Conservation (phyloP, 331 rosid genomes). For the Telfairia occidentalis region DNA sequence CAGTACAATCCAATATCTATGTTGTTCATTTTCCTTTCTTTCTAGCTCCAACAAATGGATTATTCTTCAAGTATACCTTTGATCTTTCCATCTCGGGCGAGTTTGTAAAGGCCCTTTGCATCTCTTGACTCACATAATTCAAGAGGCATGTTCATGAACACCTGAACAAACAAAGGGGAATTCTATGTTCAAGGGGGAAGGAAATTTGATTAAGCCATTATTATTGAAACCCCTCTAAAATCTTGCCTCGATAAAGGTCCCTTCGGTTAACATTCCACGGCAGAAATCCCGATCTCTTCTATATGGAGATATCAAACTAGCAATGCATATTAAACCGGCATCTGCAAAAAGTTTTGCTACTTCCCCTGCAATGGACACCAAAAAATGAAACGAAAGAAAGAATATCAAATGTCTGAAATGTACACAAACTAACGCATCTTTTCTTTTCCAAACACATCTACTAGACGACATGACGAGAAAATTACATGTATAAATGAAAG, state of each 20-base stretch:
- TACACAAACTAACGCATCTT: no score
- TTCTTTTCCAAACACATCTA: not conserved
- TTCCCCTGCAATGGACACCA: slow-evolving; percentile 33
- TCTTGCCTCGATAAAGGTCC: slow-evolving; percentile 60
- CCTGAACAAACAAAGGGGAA: slow-evolving; percentile 28
- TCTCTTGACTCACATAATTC: slow-evolving; percentile 70
- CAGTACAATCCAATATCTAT: not conserved
- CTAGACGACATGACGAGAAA: not conserved
- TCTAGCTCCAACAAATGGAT: not conserved
- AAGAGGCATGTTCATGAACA: slow-evolving; percentile 77
- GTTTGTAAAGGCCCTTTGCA: slow-evolving; percentile 84
- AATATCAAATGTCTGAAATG: not conserved
- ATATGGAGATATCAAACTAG: slow-evolving; percentile 80
- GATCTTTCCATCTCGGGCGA: slow-evolving; percentile 81
- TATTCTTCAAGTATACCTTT: slow-evolving; percentile 34
- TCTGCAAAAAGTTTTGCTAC: slow-evolving; percentile 76
- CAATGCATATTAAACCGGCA: slow-evolving; percentile 63
- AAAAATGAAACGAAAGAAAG: not conserved
- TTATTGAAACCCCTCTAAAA: not conserved
- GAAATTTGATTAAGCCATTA: slow-evolving; percentile 5
- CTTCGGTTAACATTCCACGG: slow-evolving; percentile 53
- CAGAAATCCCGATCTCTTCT: slow-evolving; percentile 58
- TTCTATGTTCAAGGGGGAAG: slow-evolving; percentile 12
- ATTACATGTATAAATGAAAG: not conserved
- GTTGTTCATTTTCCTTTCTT: not conserved